phyloP scores from a whole-genome alignment of 768 basidiomycete species.

The Boletus tomentosulus region DNA sequence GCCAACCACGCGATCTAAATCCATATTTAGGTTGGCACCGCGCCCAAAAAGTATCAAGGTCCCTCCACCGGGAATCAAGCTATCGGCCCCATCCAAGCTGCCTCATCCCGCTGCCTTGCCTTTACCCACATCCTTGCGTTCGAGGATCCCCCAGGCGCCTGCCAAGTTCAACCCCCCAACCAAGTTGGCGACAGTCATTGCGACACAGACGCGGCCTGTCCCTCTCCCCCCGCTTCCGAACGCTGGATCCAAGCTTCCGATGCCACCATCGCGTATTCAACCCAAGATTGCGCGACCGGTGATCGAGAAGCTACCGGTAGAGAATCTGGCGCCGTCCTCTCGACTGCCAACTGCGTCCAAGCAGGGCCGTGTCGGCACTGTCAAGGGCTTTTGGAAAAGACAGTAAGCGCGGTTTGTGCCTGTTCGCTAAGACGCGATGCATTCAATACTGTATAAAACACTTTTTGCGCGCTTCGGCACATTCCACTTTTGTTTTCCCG shows the following conservation, averaged over 20 bases:
- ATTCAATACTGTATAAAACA: neutral
- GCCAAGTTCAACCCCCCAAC: conserved; percentile 27
- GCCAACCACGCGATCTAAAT: conserved; percentile 19
- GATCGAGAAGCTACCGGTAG: conserved; percentile 6
- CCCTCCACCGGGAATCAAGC: conserved; percentile 5
- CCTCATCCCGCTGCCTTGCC: conserved; percentile 9
- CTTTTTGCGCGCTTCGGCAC: neutral
- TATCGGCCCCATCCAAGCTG: conserved; percentile 10
- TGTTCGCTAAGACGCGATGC: neutral
- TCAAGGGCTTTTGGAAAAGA: conserved; percentile 31
- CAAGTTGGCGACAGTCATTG: conserved; percentile 28
- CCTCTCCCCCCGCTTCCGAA: neutral
- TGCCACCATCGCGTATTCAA: conserved; percentile 12
- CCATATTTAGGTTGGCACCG: conserved; percentile 27
- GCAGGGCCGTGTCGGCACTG: conserved; percentile 20
- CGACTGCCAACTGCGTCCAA: conserved; percentile 24
- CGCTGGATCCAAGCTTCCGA: conserved; percentile 19
- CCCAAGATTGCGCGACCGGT: conserved; percentile 9
- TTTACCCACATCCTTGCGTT: conserved; percentile 2
- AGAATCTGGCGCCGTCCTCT: conserved; percentile 4
- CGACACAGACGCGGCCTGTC: conserved; percentile 18
- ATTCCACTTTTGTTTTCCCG: neutral
- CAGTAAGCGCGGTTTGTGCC: conserved; percentile 5
- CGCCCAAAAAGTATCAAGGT: conserved; percentile 24
- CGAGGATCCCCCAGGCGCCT: conserved; percentile 22